phyloP scores from a whole-genome alignment of 1,284 basidiomycete species.

The Chiua sp. region DNA sequence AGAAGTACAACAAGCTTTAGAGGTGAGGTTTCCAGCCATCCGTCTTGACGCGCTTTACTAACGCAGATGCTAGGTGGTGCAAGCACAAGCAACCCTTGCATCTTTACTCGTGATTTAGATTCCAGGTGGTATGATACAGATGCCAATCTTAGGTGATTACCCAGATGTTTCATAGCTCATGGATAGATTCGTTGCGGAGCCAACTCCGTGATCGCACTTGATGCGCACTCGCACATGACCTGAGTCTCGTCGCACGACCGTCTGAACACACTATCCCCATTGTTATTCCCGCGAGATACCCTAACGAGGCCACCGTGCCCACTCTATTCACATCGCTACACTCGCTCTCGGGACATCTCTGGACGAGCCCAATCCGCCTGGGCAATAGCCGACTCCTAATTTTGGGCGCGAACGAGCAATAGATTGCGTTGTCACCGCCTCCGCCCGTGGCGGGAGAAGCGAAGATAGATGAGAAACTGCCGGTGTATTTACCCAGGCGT shows the following conservation, averaged over 20 bases:
- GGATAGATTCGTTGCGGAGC: background rate
- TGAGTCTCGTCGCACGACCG: slow-evolving; percentile 80
- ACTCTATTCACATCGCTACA: slow-evolving; percentile 71
- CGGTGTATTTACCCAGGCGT: slow-evolving; percentile 51
- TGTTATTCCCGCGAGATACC: slow-evolving; percentile 53
- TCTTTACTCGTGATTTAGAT: too few species aligned
- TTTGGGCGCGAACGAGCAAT: slow-evolving; percentile 82
- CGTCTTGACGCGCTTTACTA: too few species aligned
- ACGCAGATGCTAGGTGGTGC: too few species aligned
- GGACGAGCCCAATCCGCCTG: slow-evolving; percentile 76
- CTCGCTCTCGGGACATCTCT: slow-evolving; percentile 77
- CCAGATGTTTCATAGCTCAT: background rate
- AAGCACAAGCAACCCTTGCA: too few species aligned
- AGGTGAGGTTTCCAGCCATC: too few species aligned
- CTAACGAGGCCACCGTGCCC: slow-evolving; percentile 84
- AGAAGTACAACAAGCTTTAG: too few species aligned
- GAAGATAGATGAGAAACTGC: slow-evolving; percentile 57
- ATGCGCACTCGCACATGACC: slow-evolving; percentile 84
- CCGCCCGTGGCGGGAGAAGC: slow-evolving; percentile 59
- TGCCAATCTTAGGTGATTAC: too few species aligned
- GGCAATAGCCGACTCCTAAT: slow-evolving; percentile 71
- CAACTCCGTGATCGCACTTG: slow-evolving; percentile 37
- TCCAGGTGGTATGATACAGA: too few species aligned
- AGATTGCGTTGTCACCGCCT: slow-evolving; percentile 66
- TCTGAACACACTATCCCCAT: slow-evolving; percentile 62